phyloP scores from a whole-genome alignment of 306 rosid genomes.

The Canavalia ensiformis region DNA sequence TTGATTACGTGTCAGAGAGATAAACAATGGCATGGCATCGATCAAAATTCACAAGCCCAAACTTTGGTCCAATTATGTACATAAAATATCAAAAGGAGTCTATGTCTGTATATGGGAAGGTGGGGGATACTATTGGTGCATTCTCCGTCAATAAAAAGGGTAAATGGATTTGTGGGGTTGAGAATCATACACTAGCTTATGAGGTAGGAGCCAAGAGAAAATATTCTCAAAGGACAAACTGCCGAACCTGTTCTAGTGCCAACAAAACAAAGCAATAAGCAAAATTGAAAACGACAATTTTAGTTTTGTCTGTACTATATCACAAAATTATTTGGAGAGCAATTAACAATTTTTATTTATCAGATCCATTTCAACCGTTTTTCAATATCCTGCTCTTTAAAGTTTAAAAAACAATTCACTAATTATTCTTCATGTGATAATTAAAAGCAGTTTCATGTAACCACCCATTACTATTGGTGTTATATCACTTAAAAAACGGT shows the following conservation, averaged over 20 bases:
- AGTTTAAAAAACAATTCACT: too few relatives aligned
- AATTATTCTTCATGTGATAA: too few relatives aligned
- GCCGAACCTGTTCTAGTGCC: slow-evolving; percentile 13
- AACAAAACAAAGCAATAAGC: slow-evolving; percentile 47
- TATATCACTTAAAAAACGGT: too few relatives aligned
- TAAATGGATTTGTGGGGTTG: slow-evolving; percentile 73
- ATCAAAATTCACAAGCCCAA: not conserved
- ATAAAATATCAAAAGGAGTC: slow-evolving; percentile 35
- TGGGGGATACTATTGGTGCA: slow-evolving; percentile 34
- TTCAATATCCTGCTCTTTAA: too few relatives aligned
- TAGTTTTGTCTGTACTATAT: slow-evolving; percentile 33
- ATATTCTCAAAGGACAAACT: slow-evolving; percentile 54
- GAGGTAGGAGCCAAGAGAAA: slow-evolving; percentile 44
- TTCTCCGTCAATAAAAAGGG: slow-evolving; percentile 60
- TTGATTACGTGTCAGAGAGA: not conserved
- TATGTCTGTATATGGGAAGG: slow-evolving; percentile 32
- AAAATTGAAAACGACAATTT: slow-evolving; percentile 47
- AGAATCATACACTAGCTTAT: slow-evolving; percentile 42
- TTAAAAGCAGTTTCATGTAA: too few relatives aligned
- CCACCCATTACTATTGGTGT: too few relatives aligned
- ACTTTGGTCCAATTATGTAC: slow-evolving; percentile 50
- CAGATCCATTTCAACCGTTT: too few relatives aligned
- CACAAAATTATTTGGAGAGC: too few relatives aligned
- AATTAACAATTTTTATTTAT: too few relatives aligned
- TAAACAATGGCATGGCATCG: slow-evolving; percentile 31